phyloP scores from a whole-genome alignment of 2,329 filamentous ascomycete genomes.

The Fusarium domesticum region DNA sequence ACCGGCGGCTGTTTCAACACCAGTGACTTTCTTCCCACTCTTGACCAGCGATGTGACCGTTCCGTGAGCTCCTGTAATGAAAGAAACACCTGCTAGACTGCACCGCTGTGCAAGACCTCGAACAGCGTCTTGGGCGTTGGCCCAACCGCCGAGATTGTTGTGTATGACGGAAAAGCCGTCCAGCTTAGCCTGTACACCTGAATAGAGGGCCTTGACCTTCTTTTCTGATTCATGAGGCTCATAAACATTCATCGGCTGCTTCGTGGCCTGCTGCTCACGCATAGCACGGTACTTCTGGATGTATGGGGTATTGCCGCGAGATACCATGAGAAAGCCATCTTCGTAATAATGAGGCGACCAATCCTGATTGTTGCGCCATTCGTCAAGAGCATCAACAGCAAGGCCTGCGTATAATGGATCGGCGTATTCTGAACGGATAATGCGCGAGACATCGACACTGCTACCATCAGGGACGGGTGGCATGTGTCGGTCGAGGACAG shows the following conservation, averaged over 20 bases:
- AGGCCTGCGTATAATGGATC: slow-evolving; percentile 58
- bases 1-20: slow-evolving; percentile 29
- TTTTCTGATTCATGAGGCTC: slow-evolving; percentile 2
- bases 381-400: slow-evolving; percentile 36
- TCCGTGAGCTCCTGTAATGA: slow-evolving; percentile 28
- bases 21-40: slow-evolving; percentile 10
- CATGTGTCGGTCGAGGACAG: slow-evolving; percentile 41
- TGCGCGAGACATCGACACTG: slow-evolving; percentile 39
- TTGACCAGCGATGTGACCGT: slow-evolving; percentile 24
- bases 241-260: slow-evolving; percentile 10
- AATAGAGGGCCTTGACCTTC: slow-evolving; percentile 2
- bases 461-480: slow-evolving; percentile 36
- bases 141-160: slow-evolving; percentile 29
- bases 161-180: background rate
- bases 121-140: slow-evolving; percentile 26
- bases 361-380: slow-evolving; percentile 27
- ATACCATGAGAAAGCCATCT: slow-evolving; percentile 28
- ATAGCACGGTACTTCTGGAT: slow-evolving; percentile 5
- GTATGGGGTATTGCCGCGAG: slow-evolving; percentile 5
- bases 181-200: slow-evolving; percentile 4
- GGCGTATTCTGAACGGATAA: slow-evolving; percentile 57
- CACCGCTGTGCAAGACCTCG: slow-evolving; percentile 20
- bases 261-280: slow-evolving; percentile 1
- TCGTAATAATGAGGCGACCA: slow-evolving; percentile 29
- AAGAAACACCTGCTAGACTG: slow-evolving; percentile 26